phyloP scores from a whole-genome alignment of 768 basidiomycete genomes.

The Jaapia argillacea region DNA sequence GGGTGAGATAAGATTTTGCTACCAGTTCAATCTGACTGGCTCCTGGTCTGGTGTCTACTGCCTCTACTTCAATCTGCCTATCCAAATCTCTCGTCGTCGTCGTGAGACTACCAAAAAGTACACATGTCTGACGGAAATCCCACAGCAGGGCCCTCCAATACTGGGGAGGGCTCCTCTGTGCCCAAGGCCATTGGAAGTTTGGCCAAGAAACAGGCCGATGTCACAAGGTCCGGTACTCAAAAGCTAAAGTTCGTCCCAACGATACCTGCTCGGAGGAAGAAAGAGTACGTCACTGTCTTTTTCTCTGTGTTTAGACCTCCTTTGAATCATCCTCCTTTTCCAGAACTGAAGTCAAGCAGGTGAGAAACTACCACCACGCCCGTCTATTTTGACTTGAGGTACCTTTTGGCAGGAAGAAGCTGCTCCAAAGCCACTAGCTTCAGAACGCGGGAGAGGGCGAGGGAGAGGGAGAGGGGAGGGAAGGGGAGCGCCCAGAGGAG shows the following conservation, averaged over 20 bases:
- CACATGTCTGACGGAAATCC: no score
- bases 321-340: constrained; percentile 10
- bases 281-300: constrained; percentile 36
- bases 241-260: constrained; percentile 78
- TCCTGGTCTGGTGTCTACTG: no score
- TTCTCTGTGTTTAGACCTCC: constrained; percentile 1
- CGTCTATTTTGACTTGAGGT: neutral
- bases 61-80: no score
- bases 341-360: constrained; percentile 55
- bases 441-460: constrained; percentile 38
- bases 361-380: constrained; percentile 19
- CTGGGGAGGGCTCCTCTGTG: constrained; percentile 5
- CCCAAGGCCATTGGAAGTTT: constrained; percentile 67
- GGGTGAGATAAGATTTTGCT: no score
- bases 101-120: no score
- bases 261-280: constrained; percentile 65
- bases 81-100: no score
- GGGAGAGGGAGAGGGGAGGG: constrained; percentile 30
- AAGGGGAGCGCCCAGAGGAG: constrained; percentile 36
- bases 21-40: no score
- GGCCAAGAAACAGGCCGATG: constrained; percentile 58
- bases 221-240: constrained; percentile 63
- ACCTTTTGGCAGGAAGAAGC: constrained; percentile 39
- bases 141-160: no score
- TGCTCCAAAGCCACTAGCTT: constrained; percentile 20